phyloP scores from a whole-genome alignment of 495 filamentous ascomycete species.

The Barbatosphaeria neglecta region DNA sequence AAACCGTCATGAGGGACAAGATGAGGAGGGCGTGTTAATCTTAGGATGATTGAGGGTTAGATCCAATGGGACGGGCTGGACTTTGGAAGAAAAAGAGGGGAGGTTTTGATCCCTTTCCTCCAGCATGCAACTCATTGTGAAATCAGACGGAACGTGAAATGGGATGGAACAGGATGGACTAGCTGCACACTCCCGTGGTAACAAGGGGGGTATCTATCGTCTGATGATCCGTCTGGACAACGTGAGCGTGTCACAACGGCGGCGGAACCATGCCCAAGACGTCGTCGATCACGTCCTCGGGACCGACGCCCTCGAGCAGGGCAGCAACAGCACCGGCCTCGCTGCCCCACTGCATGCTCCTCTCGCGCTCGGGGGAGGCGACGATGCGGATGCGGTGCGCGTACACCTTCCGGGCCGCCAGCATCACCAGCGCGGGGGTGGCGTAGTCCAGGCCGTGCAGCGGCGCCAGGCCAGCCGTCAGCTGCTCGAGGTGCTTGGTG shows the following conservation, averaged over 20 bases:
- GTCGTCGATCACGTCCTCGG: constrained; percentile 75
- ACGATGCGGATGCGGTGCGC: constrained; percentile 67
- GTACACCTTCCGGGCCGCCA: constrained; percentile 86
- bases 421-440: constrained; percentile 69
- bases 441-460: constrained; percentile 72
- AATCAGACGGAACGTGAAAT: too few species aligned
- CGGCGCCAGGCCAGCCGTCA: constrained; percentile 63
- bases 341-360: constrained; percentile 91
- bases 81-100: too few species aligned
- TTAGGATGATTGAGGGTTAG: too few species aligned
- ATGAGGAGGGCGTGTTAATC: too few species aligned
- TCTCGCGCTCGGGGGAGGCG: constrained; percentile 56
- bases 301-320: constrained; percentile 53
- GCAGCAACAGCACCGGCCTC: constrained; percentile 53
- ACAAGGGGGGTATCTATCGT: background rate
- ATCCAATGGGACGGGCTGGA: too few species aligned
- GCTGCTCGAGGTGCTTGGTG: constrained; percentile 59
- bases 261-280: constrained; percentile 59
- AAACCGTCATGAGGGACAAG: too few species aligned
- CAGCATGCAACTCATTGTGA: too few species aligned
- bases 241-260: constrained; percentile 40
- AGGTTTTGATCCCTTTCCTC: too few species aligned
- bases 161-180: too few species aligned
- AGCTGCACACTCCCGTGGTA: background rate
- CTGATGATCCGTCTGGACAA: background rate